Conservation (phyloP, 148 eudicot species). For the Silene uniflora region DNA sequence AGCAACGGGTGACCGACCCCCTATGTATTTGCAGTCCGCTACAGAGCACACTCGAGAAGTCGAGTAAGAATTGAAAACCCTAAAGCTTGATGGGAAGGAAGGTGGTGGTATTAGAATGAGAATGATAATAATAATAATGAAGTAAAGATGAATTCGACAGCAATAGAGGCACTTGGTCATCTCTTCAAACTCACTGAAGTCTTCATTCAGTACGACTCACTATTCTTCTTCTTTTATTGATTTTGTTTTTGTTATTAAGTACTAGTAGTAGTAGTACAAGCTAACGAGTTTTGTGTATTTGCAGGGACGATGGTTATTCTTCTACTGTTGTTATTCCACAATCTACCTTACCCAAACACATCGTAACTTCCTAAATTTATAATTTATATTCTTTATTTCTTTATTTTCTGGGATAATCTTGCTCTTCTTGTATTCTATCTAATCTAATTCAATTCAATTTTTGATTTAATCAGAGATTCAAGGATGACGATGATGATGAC, state of each 20-base stretch:
- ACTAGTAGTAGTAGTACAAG: not conserved
- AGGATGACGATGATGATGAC: slow-evolving; percentile 36
- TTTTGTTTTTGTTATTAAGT: not conserved
- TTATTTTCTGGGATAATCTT: not conserved
- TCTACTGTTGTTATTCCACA: slow-evolving; percentile 26
- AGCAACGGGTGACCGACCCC: too few species aligned
- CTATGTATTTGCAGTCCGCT: too few species aligned
- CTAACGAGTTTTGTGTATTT: not conserved
- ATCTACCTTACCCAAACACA: slow-evolving; percentile 31
- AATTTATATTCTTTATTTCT: not conserved
- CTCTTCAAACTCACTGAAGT: slow-evolving; percentile 58
- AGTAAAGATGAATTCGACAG: slow-evolving; percentile 27
- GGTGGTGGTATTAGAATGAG: not conserved
- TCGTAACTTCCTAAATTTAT: slow-evolving; percentile 32
- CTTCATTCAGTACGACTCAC: slow-evolving; percentile 6
- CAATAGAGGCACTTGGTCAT: slow-evolving; percentile 55
- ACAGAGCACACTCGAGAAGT: too few species aligned
- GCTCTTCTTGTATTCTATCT: not conserved
- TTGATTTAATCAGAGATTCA: slow-evolving; percentile 26
- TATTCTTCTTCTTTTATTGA: not conserved
- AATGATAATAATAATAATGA: slow-evolving; percentile 15
- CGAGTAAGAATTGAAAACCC: slow-evolving; percentile 17
- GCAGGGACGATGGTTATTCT: slow-evolving; percentile 49
- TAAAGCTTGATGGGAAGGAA: slow-evolving; percentile 17
- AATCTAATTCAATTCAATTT: not conserved